Evolutionary conservation across 257 asterid species (phyloP).

Genomic region (Solanum sejunctum): DNA sequence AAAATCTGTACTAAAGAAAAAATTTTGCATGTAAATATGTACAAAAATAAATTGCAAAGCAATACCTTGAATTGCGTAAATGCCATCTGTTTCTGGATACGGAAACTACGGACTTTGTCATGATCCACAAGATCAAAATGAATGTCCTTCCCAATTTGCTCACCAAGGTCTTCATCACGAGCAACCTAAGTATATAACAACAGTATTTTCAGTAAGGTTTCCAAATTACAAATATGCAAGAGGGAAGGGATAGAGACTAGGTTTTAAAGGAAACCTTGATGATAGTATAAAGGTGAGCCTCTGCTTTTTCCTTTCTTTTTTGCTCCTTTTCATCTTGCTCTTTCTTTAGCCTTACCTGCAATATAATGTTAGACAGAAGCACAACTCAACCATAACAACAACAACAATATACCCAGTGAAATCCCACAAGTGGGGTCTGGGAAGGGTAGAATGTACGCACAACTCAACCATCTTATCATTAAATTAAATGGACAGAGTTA

Average conservation of each 20-base stretch:
- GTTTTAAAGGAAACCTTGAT: conserved; percentile 39
- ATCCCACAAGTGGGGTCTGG: too few relatives aligned
- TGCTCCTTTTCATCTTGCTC: conserved; percentile 79
- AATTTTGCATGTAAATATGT: neutral
- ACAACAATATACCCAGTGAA: too few relatives aligned
- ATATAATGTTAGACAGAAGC: neutral
- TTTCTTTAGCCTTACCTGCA: conserved; percentile 64
- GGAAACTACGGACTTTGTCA: conserved; percentile 68
- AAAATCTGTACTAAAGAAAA: neutral
- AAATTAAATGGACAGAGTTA: neutral
- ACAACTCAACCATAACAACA: neutral
- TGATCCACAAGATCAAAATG: conserved; percentile 90
- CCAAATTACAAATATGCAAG: neutral
- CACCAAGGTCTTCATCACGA: conserved; percentile 58
- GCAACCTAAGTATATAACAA: conserved; percentile 46
- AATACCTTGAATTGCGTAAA: conserved; percentile 64
- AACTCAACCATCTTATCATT: neutral
- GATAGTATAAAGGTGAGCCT: conserved; percentile 81
- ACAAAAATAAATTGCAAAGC: neutral
- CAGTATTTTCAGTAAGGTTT: neutral
- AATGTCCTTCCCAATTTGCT: conserved; percentile 67
- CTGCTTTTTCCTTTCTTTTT: conserved; percentile 68
- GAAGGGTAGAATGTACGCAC: neutral
- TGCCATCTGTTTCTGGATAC: conserved; percentile 65
- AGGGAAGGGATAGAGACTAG: neutral